Evolutionary conservation across 371 early-diverging fungal species (phyloP), one percentile per base, ranked within the genome.

Genomic region (Mucor indicus): DNA sequence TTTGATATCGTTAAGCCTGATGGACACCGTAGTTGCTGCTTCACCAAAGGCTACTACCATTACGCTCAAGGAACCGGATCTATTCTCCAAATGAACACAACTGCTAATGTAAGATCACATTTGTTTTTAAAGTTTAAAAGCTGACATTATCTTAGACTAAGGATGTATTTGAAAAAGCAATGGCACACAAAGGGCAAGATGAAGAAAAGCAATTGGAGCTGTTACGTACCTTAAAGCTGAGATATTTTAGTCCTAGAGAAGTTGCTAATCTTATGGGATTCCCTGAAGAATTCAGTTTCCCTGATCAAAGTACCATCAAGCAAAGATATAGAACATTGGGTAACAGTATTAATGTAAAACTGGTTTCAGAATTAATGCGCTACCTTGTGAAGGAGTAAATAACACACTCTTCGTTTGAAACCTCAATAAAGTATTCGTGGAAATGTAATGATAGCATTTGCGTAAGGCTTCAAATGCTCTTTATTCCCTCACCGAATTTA

Each of bases 221-320:
- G 10, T 49, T 72, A 24, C 67, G 55, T 6, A 43, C 65, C 0
- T 59, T 83, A 19, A 64, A 73, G 27, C 59, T 86, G n/a, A 72
- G 92, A 35, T 91, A 90, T 39, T 92, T 92, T 57, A 83, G 87
- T 0, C 86, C 86, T 21, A 58, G 79, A 44, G 91, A 91, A 62
- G 81, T 91, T 4, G 85, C 89, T 12, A 75, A 78, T 44, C 60
- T 91, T 27, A 87, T 91, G 88, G 91, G 91, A 12, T 91, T 91
- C 44, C 90, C 90, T 3, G 40, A 61, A 6, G 51, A 62, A 1
- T 74, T 76, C 30, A 54, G 47, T 1, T 85, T 87, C 25, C 86
- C 88, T 1, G 61, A 62, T 4, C 53, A 67, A 3, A 67, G 72
- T 9, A 73, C 77, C 0, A 49, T 80, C 12, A 85, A 85, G 47